Conservation (phyloP, 164 flowering plant genomes). For the Chimonanthus salicifolius region DNA sequence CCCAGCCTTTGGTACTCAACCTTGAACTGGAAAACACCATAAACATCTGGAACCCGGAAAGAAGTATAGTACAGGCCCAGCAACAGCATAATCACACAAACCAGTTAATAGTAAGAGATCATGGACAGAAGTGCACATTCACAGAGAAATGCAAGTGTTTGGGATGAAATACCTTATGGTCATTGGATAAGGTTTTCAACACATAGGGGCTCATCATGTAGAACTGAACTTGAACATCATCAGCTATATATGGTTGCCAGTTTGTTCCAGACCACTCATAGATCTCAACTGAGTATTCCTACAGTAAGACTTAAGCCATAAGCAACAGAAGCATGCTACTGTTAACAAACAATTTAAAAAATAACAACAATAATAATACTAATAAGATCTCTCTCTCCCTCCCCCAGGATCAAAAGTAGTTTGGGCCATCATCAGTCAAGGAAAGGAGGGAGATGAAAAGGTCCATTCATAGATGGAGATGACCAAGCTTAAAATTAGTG, state of each 20-base stretch:
- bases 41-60: constrained; percentile 96
- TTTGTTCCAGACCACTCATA: constrained; percentile 91
- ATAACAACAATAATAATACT: too few relatives aligned
- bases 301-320: constrained; percentile 16
- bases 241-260: constrained; percentile 85
- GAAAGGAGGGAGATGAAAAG: too few relatives aligned
- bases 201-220: constrained; percentile 99
- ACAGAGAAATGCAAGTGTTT: background rate
- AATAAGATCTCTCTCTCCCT: too few relatives aligned
- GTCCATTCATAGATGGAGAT: too few relatives aligned
- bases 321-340: background rate
- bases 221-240: constrained; percentile 93
- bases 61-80: constrained; percentile 75
- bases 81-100: constrained; percentile 15
- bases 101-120: background rate
- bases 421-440: too few relatives aligned
- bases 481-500: too few relatives aligned
- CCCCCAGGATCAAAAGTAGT: too few relatives aligned
- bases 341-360: too few relatives aligned
- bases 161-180: constrained; percentile 52
- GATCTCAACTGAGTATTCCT: constrained; percentile 91
- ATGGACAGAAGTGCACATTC: background rate
- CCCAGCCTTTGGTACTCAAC: constrained; percentile 92
- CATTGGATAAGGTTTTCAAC: constrained; percentile 71
- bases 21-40: constrained; percentile 99